These are phyloP conservation scores for Pisolithus tinctorius DNA, from an alignment of 768 basidiomycete species.

Conservation along the genomic window DNA sequence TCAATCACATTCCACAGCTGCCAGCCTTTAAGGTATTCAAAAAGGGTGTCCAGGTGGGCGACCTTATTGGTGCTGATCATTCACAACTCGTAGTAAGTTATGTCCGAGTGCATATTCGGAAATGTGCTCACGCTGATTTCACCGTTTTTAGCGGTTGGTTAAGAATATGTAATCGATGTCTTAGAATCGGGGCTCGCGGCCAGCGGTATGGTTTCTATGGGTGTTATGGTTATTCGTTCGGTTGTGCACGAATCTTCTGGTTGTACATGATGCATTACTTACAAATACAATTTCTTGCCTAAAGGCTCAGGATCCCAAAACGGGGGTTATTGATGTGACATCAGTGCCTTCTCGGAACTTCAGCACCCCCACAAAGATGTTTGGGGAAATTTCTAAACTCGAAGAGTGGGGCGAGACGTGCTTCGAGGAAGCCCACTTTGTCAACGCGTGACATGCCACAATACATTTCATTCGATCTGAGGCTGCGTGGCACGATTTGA, in stretches of 20 bases:
- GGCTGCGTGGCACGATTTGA: neutral
- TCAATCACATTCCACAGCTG: constrained; percentile 10
- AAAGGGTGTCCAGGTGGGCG: constrained; percentile 24
- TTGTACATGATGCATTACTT: constrained; percentile 14
- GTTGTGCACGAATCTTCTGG: neutral
- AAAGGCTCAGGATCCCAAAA: neutral
- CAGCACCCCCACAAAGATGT: neutral
- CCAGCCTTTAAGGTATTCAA: constrained; percentile 26
- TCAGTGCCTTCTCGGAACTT: neutral
- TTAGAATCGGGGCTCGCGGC: constrained; percentile 5
- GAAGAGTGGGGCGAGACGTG: neutral
- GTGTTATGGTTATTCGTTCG: constrained; percentile 16
- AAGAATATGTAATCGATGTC: constrained; percentile 20
- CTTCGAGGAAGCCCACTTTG: neutral
- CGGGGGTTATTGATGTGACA: neutral
- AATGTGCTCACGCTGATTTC: constrained; percentile 13
- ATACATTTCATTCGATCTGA: neutral
- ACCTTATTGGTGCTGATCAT: constrained; percentile 21
- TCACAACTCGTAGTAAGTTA: constrained; percentile 18
- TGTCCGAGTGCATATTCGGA: constrained; percentile 1
- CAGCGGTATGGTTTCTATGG: neutral
- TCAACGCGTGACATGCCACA: neutral
- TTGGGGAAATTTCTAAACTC: neutral
- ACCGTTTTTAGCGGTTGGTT: constrained; percentile 19
- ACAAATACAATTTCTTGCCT: constrained; percentile 2